Percentiles rank a stretch among this genome's conserved stretches.
Conservation (phyloP, 441 rosid genomes). For the Gossypium gossypioides region DNA sequence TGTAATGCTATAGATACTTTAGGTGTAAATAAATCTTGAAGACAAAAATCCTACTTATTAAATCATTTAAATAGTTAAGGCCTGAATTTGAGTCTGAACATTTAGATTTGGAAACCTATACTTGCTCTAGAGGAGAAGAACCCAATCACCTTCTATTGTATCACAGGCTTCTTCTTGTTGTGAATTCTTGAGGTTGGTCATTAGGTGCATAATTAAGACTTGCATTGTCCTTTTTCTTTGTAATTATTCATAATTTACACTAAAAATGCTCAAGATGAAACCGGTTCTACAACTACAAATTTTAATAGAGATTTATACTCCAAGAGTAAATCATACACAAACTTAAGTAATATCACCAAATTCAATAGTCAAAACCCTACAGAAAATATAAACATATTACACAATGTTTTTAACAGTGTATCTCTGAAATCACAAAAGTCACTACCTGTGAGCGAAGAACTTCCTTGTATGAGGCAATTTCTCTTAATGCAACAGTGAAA, state of each 20-base stretch:
- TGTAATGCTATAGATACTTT: background rate
- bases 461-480: slow-evolving; percentile 93
- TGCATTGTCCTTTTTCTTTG: background rate
- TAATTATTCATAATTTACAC: background rate
- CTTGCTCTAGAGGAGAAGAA: background rate
- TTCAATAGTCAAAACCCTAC: background rate
- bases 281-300: background rate
- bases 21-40: background rate
- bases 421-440: background rate
- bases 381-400: background rate
- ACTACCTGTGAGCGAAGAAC: slow-evolving; percentile 89
- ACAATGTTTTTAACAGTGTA: background rate
- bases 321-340: background rate
- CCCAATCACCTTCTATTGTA: background rate
- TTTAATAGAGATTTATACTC: background rate
- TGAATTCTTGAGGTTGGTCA: background rate
- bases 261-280: background rate
- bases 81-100: background rate
- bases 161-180: background rate
- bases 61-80: background rate
- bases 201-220: background rate
- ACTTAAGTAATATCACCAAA: background rate
- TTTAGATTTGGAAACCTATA: background rate
- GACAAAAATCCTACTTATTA: background rate
- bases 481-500: slow-evolving; percentile 91